A percentile compares a stretch with the other conserved stretches of the same genome.
Conservation (phyloP, 2,329 filamentous ascomycete genomes). For the Diaporthe destruens region DNA sequence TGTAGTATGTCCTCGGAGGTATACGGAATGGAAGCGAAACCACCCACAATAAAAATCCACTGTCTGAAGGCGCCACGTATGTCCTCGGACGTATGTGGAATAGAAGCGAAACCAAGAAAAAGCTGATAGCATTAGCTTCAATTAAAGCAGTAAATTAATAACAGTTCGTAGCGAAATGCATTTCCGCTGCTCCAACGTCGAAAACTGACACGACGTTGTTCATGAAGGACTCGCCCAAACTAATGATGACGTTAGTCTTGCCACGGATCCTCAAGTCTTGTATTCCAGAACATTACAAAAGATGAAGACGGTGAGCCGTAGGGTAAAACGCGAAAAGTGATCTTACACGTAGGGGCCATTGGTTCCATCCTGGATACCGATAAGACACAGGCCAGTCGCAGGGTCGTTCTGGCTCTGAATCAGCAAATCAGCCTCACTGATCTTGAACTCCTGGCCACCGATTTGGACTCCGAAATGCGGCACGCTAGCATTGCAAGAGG, state of each 20-base stretch:
- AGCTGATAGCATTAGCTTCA: too few relatives aligned
- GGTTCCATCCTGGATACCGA: constrained; percentile 26
- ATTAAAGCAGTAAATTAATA: not conserved
- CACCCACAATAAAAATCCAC: too few relatives aligned
- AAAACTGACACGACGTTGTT: constrained; percentile 39
- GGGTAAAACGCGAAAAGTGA: too few relatives aligned
- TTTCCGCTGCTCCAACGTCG: constrained; percentile 37
- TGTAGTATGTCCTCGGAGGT: too few relatives aligned
- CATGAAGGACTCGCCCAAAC: constrained; percentile 38
- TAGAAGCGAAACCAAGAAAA: too few relatives aligned
- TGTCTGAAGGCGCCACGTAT: too few relatives aligned
- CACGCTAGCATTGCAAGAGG: constrained; percentile 48
- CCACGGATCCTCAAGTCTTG: too few relatives aligned
- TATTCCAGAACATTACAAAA: too few relatives aligned
- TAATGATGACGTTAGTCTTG: not conserved
- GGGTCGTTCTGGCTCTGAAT: constrained; percentile 9
- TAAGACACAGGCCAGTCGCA: constrained; percentile 7
- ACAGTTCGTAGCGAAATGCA: constrained; percentile 23
- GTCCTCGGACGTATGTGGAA: too few relatives aligned
- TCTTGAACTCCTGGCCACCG: constrained; percentile 31
- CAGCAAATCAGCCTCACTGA: constrained; percentile 36
- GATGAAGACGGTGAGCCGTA: too few relatives aligned
- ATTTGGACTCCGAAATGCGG: constrained; percentile 27
- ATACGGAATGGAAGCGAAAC: too few relatives aligned
- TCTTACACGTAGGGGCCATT: constrained; percentile 12